Conservation (phyloP, 2,329 filamentous ascomycete genomes). For the Fusarium sp. region DNA sequence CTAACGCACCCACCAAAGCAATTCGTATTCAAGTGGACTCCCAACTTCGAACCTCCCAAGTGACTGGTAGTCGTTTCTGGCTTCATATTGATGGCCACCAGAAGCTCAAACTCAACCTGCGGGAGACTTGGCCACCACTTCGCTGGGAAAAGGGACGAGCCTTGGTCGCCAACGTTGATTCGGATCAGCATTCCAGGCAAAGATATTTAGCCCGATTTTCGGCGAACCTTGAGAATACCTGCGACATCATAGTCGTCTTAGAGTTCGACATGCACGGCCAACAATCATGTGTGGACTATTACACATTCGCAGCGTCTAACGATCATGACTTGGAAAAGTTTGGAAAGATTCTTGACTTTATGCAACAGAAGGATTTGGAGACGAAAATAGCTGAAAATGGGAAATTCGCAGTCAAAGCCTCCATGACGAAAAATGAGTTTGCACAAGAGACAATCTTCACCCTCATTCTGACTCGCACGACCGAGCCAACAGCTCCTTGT, state of each 20-base stretch:
- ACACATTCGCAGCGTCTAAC: not conserved
- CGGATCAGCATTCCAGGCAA: rapidly evolving
- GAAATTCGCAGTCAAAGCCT: rapidly evolving
- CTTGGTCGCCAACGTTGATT: not conserved
- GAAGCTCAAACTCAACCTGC: not conserved
- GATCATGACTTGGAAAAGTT: rapidly evolving
- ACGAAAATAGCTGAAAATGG: not conserved
- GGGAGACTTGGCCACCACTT: not conserved
- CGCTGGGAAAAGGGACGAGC: slow-evolving; percentile 3
- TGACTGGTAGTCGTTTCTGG: not conserved
- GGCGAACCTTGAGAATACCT: not conserved
- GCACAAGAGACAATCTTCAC: not conserved
- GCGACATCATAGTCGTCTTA: not conserved
- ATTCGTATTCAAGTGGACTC: not conserved
- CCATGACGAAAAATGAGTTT: not conserved
- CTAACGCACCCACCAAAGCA: rapidly evolving
- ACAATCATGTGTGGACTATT: not conserved
- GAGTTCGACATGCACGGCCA: not conserved
- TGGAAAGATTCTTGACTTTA: not conserved
- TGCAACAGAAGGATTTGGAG: rapidly evolving
- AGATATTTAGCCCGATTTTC: not conserved
- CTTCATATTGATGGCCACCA: not conserved
- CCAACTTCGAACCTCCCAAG: rapidly evolving
- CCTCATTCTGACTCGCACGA: not conserved
- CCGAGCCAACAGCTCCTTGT: rapidly evolving